phyloP scores from a whole-genome alignment of 352 stramenopile genomes.

The Phytophthora foliorum region DNA sequence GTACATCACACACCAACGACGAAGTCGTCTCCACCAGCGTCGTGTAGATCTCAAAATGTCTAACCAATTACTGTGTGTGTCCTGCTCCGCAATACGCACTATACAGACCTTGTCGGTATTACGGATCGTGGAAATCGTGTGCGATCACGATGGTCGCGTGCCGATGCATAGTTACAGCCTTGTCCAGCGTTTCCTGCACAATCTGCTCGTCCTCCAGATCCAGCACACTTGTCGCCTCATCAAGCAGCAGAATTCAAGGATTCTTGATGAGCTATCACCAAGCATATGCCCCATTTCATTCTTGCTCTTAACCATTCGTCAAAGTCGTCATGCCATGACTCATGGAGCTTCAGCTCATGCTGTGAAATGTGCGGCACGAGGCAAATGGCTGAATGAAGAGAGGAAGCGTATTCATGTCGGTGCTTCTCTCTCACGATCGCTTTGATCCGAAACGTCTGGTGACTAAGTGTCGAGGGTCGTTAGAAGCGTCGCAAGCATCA shows the following conservation, averaged over 20 bases:
- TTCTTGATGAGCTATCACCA: constrained; percentile 56
- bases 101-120: constrained; percentile 96
- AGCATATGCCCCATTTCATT: constrained; percentile 53
- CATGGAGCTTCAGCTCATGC: too few species aligned
- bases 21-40: constrained; percentile 36
- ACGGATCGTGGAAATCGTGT: constrained; percentile 50
- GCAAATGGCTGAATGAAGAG: constrained; percentile 15
- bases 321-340: too few species aligned
- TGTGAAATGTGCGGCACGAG: not conserved
- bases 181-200: constrained; percentile 51
- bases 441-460: constrained; percentile 4
- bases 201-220: constrained; percentile 52
- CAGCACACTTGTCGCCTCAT: constrained; percentile 62
- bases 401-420: not conserved
- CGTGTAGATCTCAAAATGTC: constrained; percentile 38
- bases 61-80: constrained; percentile 93
- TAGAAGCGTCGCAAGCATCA: too few species aligned
- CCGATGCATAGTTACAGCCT: constrained; percentile 33
- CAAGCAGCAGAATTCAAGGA: constrained; percentile 52
- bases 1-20: constrained; percentile 9
- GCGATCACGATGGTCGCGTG: constrained; percentile 34
- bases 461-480: constrained; percentile 4
- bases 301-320: constrained; percentile 33
- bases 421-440: not conserved
- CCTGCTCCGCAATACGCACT: constrained; percentile 91